Conservation (phyloP, 495 filamentous ascomycete genomes). For the Aspergillus funiculosus region DNA sequence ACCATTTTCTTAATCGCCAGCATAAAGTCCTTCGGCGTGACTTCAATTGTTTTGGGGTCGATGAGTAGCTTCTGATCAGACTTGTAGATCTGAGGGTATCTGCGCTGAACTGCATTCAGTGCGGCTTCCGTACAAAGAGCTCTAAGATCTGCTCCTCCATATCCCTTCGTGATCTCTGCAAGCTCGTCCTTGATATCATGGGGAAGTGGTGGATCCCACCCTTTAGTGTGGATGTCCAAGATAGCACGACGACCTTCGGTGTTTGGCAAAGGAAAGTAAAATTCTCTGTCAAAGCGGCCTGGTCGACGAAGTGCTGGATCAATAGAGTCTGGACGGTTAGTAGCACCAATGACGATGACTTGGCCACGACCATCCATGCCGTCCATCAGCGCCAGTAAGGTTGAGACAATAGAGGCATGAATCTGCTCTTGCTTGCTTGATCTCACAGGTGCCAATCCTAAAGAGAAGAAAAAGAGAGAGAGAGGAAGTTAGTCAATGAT, state of each 20-base stretch:
- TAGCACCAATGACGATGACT: constrained; percentile 96
- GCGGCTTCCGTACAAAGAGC: constrained; percentile 97
- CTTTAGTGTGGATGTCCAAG: constrained; percentile 90
- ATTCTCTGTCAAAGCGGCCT: constrained; percentile 93
- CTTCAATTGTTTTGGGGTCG: constrained; percentile 72
- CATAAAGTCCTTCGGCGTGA: constrained; percentile 93
- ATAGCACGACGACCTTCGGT: constrained; percentile 72
- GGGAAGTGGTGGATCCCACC: constrained; percentile 76
- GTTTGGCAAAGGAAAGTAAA: constrained; percentile 92
- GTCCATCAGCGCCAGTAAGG: constrained; percentile 92
- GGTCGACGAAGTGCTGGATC: constrained; percentile 96
- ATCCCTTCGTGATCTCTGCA: constrained; percentile 86
- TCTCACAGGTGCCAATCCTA: constrained; percentile 79
- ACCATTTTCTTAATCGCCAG: constrained; percentile 91
- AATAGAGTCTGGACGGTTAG: constrained; percentile 95
- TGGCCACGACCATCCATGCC: constrained; percentile 98
- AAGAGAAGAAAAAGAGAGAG: not conserved
- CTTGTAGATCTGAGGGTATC: constrained; percentile 92
- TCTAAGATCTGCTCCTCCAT: constrained; percentile 89
- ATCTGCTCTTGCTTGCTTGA: constrained; percentile 98
- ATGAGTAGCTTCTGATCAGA: constrained; percentile 87
- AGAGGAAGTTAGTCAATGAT: not conserved
- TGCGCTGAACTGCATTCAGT: constrained; percentile 92
- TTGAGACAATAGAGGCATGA: constrained; percentile 96
- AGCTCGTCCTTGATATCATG: constrained; percentile 73